phyloP scores from a whole-genome alignment of 495 filamentous ascomycete genomes.

The Lentithecium fluviatile region DNA sequence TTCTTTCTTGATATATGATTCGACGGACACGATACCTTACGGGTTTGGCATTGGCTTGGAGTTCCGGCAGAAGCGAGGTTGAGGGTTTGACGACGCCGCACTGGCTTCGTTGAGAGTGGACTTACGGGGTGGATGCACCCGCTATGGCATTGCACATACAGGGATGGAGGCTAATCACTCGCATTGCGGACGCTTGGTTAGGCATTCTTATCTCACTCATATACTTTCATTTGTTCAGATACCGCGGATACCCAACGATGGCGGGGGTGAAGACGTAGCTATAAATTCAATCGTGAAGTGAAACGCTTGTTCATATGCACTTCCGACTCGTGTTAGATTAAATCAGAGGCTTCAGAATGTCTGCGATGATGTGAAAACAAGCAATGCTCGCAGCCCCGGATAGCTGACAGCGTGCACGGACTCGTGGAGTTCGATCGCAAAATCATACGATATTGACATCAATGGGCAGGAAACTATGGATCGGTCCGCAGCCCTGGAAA shows the following conservation, averaged over 20 bases:
- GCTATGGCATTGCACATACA: constrained; percentile 6
- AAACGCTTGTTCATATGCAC: no score
- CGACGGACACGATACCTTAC: constrained; percentile 22
- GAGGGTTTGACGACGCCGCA: not conserved
- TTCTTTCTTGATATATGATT: constrained; percentile 26
- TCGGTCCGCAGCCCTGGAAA: constrained; percentile 21
- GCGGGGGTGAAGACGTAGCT: not conserved
- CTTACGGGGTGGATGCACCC: not conserved
- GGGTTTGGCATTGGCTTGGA: constrained; percentile 25
- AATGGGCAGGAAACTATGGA: not conserved
- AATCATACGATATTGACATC: constrained; percentile 25
- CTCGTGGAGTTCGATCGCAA: constrained; percentile 10
- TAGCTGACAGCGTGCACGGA: not conserved
- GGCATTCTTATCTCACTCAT: constrained; percentile 5
- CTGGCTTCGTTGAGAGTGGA: not conserved
- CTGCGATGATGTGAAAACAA: no score
- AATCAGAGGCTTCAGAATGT: no score
- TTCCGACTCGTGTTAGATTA: no score
- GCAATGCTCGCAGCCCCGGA: no score
- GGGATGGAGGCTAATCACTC: not conserved
- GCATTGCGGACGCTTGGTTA: not conserved
- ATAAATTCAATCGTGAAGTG: no score
- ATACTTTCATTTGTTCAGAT: not conserved
- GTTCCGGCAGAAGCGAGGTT: constrained; percentile 9
- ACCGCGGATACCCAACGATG: not conserved